A percentile compares a stretch with the other conserved stretches of the same genome.
Evolutionary conservation across 2,329 filamentous ascomycete genomes (phyloP).

Genomic region (Fusarium drepaniforme): DNA sequence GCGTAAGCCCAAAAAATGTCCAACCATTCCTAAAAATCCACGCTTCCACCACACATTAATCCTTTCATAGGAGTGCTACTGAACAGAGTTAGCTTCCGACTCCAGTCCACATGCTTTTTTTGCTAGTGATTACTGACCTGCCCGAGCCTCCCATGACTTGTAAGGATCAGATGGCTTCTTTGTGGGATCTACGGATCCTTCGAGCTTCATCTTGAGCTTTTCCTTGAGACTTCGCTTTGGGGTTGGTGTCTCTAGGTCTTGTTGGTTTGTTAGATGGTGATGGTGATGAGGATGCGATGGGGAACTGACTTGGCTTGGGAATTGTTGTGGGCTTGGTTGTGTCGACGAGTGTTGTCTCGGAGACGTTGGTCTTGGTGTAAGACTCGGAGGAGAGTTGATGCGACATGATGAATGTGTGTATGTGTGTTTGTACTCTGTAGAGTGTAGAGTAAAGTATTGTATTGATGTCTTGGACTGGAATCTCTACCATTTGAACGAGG

Average conservation of each 20-base stretch:
- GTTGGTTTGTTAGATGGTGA: slow-evolving; percentile 10
- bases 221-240: slow-evolving; percentile 38
- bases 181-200: slow-evolving; percentile 34
- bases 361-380: slow-evolving; percentile 37
- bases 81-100: slow-evolving; percentile 2
- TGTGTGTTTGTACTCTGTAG: background rate
- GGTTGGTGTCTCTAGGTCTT: slow-evolving; percentile 11
- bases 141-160: slow-evolving; percentile 44
- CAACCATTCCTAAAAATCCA: slow-evolving; percentile 16
- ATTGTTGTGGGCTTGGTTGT: slow-evolving; percentile 22
- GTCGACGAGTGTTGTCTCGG: slow-evolving; percentile 42
- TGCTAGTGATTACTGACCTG: slow-evolving; percentile 27
- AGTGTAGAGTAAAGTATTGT: background rate
- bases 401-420: slow-evolving; percentile 31
- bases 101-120: background rate
- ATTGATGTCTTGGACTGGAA: slow-evolving; percentile 15
- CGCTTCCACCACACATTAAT: background rate
- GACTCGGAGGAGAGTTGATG: slow-evolving; percentile 31
- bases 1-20: slow-evolving; percentile 6
- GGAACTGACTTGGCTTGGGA: slow-evolving; percentile 34
- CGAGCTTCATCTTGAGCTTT: slow-evolving; percentile 40
- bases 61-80: slow-evolving; percentile 36
- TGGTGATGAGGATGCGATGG: background rate
- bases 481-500: background rate
- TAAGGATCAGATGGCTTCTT: slow-evolving; percentile 36